These are phyloP conservation scores for Colletotrichum higginsianum DNA, from an alignment of 2,329 filamentous ascomycete genomes.

Conservation along the genomic window DNA sequence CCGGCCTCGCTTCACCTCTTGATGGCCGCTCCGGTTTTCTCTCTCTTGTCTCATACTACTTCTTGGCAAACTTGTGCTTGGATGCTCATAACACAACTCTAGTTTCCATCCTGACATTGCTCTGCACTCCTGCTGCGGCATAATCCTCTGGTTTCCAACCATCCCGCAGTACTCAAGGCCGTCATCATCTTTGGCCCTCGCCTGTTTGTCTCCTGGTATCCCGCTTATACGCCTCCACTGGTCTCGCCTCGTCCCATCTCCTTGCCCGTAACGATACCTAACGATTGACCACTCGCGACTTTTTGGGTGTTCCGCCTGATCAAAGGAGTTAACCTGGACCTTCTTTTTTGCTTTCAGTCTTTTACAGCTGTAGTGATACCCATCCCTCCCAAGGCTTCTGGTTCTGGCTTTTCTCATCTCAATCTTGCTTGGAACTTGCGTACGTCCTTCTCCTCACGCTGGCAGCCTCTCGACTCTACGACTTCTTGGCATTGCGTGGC, in stretches of 20 bases:
- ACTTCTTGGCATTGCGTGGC: conserved; percentile 24
- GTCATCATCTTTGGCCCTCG: not conserved
- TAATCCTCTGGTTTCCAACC: not conserved
- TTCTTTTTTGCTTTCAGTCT: conserved; percentile 7
- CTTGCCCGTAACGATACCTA: not conserved
- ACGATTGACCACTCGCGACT: conserved; percentile 9
- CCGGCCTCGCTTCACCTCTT: conserved; percentile 23
- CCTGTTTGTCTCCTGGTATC: not conserved
- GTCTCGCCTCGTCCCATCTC: conserved; percentile 5
- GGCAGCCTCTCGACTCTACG: too few species aligned
- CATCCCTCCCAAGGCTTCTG: not conserved
- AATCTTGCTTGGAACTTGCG: not conserved
- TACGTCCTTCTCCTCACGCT: not conserved
- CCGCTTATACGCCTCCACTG: conserved; percentile 9
- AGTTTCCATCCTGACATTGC: conserved; percentile 3
- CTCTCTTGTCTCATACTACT: conserved; percentile 13
- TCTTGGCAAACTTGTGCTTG: conserved; percentile 28
- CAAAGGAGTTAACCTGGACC: not conserved
- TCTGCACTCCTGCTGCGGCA: not conserved
- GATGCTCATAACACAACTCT: conserved; percentile 2
- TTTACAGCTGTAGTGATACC: conserved; percentile 19
- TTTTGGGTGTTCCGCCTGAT: not conserved
- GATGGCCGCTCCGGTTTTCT: conserved; percentile 16
- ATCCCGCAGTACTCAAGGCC: not conserved
- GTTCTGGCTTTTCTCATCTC: not conserved